A percentile compares a stretch with the other conserved stretches of the same genome.
Conservation (phyloP, 2,329 filamentous ascomycete species). For the Curvularia lunata region DNA sequence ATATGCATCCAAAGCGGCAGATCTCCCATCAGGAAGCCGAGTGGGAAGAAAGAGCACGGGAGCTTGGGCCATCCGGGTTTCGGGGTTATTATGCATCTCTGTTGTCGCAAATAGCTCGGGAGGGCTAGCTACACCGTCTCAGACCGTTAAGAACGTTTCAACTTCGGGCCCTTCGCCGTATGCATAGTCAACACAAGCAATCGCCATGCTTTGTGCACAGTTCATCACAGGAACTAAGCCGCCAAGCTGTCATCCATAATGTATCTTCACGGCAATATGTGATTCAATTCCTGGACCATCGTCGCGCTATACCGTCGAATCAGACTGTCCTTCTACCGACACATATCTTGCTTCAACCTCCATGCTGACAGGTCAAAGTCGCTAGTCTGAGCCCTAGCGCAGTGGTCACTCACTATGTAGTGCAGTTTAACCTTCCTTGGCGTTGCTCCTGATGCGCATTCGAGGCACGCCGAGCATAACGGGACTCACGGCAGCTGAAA, state of each 20-base stretch:
- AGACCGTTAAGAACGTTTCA: neutral
- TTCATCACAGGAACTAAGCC: neutral
- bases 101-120: neutral
- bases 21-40: neutral
- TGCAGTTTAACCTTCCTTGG: neutral
- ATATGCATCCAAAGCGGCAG: neutral
- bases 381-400: neutral
- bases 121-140: neutral
- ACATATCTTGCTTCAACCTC: conserved; percentile 1
- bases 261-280: neutral
- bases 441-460: neutral
- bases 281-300: neutral
- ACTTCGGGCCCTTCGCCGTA: neutral
- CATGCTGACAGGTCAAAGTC: neutral
- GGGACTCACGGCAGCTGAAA: neutral
- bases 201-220: neutral
- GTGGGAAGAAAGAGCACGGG: neutral
- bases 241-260: neutral
- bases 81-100: neutral
- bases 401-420: neutral
- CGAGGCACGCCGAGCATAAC: neutral
- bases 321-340: neutral
- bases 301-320: neutral
- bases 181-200: neutral
- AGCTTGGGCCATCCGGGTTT: neutral